phyloP scores from a whole-genome alignment of 2,329 filamentous ascomycete species.

The Alternaria metachromatica region DNA sequence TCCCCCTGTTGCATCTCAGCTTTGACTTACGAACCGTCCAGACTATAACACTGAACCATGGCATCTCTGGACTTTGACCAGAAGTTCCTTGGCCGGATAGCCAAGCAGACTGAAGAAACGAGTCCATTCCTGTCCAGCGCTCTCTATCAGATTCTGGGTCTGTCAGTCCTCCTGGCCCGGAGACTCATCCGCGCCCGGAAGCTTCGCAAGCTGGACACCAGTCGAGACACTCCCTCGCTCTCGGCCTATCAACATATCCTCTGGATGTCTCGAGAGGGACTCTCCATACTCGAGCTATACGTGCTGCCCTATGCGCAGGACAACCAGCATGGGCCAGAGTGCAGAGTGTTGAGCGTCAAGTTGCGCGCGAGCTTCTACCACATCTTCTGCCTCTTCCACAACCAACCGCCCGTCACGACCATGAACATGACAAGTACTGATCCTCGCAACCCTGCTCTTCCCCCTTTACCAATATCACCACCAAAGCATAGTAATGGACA shows the following conservation, averaged over 20 bases:
- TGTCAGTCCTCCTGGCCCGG: constrained; percentile 85
- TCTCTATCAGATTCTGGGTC: constrained; percentile 88
- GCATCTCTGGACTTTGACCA: constrained; percentile 97
- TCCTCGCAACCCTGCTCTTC: constrained; percentile 30
- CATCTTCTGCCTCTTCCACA: constrained; percentile 95
- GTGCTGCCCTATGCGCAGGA: constrained; percentile 77
- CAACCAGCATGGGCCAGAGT: constrained; percentile 74
- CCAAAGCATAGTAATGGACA: constrained; percentile 30
- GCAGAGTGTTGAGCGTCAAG: constrained; percentile 90
- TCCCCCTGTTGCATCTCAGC: neutral
- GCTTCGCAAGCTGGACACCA: constrained; percentile 79
- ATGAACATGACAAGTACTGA: constrained; percentile 45
- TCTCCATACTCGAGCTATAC: constrained; percentile 84
- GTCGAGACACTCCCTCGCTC: constrained; percentile 78
- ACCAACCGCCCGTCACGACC: constrained; percentile 73
- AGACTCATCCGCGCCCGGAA: constrained; percentile 84
- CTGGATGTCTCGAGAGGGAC: constrained; percentile 91
- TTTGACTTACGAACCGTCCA: constrained; percentile 10
- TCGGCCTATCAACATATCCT: constrained; percentile 90
- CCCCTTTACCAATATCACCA: constrained; percentile 33
- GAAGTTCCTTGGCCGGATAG: constrained; percentile 91
- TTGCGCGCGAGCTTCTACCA: constrained; percentile 94
- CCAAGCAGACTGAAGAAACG: constrained; percentile 76
- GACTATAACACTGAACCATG: constrained; percentile 62
- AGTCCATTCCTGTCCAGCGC: constrained; percentile 81